These are phyloP conservation scores for Parathielavia hyrcaniae DNA, from an alignment of 495 filamentous ascomycete species.

Conservation along the genomic window DNA sequence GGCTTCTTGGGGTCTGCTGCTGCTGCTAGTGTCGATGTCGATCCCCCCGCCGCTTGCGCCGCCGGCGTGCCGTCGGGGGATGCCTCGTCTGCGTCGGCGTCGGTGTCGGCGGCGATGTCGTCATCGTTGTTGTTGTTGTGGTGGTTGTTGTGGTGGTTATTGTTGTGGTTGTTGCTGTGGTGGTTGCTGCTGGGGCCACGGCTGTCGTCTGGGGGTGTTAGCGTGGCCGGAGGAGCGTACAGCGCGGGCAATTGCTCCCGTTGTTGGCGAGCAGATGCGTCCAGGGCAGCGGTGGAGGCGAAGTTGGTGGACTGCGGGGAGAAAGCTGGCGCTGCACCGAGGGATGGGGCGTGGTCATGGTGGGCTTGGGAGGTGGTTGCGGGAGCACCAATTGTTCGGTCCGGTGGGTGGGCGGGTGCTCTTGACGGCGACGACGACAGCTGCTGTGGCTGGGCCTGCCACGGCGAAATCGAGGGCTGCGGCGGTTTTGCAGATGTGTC, in stretches of 20 bases:
- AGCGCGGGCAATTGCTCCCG: background rate
- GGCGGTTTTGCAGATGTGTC: background rate
- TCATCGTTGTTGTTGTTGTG: background rate
- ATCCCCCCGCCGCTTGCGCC: background rate
- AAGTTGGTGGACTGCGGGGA: conserved; percentile 18
- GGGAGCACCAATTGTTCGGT: no score
- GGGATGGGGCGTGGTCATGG: background rate
- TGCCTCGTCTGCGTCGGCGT: background rate
- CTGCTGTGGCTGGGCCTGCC: conserved; percentile 10
- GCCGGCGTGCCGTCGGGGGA: background rate
- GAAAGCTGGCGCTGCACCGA: conserved; percentile 3
- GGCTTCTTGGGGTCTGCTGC: conserved; percentile 60
- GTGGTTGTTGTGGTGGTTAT: background rate
- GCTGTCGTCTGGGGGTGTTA: background rate
- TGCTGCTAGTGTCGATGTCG: conserved; percentile 21
- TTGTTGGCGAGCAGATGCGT: background rate
- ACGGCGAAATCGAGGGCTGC: background rate
- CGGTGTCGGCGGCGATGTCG: background rate
- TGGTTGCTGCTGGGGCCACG: background rate
- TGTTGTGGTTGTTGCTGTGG: background rate
- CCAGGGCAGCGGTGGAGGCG: conserved; percentile 2
- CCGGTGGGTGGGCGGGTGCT: no score
- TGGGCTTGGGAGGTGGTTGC: background rate
- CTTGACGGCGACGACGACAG: background rate
- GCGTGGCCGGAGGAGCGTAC: background rate